Percentiles rank a stretch among this genome's conserved stretches.
Conservation (phyloP, 177 flowering plant species). For the Vitis hybrid region DNA sequence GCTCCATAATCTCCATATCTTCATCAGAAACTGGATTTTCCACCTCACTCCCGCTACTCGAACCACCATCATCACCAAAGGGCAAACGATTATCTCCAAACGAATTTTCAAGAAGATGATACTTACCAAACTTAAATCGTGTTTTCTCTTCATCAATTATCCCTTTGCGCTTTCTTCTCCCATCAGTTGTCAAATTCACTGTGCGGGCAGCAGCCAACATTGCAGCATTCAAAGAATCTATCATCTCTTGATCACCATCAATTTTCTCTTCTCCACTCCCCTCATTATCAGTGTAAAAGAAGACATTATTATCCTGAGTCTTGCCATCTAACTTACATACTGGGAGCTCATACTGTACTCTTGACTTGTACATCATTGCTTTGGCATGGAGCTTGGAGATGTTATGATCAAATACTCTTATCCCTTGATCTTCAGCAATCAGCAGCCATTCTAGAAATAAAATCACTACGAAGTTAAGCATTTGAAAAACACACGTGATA, state of each 20-base stretch:
- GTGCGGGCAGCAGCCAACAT: neutral
- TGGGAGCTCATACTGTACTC: constrained; percentile 10
- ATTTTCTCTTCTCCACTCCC: neutral
- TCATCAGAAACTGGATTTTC: constrained; percentile 41
- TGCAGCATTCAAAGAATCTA: constrained; percentile 7
- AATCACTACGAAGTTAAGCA: neutral
- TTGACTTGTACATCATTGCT: constrained; percentile 18
- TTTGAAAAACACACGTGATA: neutral
- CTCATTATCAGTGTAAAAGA: neutral
- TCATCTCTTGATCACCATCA: constrained; percentile 23
- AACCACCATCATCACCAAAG: constrained; percentile 16
- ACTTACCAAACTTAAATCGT: constrained; percentile 20
- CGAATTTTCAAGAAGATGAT: constrained; percentile 11
- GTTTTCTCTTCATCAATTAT: constrained; percentile 10
- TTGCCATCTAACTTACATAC: constrained; percentile 1
- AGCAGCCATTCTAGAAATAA: constrained; percentile 33
- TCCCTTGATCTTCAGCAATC: constrained; percentile 28
- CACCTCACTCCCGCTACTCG: constrained; percentile 35
- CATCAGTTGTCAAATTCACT: constrained; percentile 4
- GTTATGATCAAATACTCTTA: constrained; percentile 26
- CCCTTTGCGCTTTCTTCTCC: constrained; percentile 28
- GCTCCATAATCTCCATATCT: constrained; percentile 27
- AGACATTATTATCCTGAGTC: neutral
- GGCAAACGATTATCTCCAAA: constrained; percentile 1
- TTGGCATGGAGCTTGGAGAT: constrained; percentile 17